Base-by-base conservation (phyloP, 441 rosid species). In the Adansonia gregorii region DNA sequence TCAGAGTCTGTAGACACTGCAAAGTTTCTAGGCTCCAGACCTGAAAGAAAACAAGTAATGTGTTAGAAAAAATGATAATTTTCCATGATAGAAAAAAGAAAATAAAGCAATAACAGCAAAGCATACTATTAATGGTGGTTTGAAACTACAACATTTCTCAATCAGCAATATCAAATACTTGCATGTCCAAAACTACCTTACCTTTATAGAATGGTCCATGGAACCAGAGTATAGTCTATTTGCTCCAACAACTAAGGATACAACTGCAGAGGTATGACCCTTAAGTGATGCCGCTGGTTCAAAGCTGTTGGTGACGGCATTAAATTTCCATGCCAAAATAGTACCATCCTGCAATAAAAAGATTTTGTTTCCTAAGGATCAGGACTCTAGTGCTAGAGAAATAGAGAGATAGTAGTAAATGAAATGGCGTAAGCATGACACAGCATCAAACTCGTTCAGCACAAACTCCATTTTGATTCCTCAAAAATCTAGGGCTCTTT, bases 141-240 rank as follows among this genome's bases (percentile, higher is more conserved):
- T 31, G 15, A 49, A 77, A 15, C 65, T 56, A 68, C 10, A 45
- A n/a, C 54, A 14, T 24, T 80, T 58, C 67, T 65, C 66, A 45
- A 76, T 41, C 45, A 19, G 52, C 24, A 72, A 68, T 78, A 60
- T 43, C 45, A 63, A 39, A 48, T 22, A 4, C 49, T 59, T 31
- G 43, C 11, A 64, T 15, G 67, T 14, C 54, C 3, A 27, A 74
- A 73, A 72, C 73, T 24, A 78, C 72, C 81, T 82, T 83, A 93
- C 99, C 86, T 86, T 88, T 79, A 97, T 90, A 24, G 98, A 80
- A 79, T 92, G 82, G 81, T 97, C 99, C 94, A 97, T 92, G 63
- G 98, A 94, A 79, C 98, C 97, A 5, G 98, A 97, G 88, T 92
- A 97, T 8, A 97, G 93, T 77, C 94, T 86, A 80, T 93, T 97